Evolutionary conservation across 1,284 basidiomycete genomes (phyloP).

Genomic region (Clitocybe nebularis): DNA sequence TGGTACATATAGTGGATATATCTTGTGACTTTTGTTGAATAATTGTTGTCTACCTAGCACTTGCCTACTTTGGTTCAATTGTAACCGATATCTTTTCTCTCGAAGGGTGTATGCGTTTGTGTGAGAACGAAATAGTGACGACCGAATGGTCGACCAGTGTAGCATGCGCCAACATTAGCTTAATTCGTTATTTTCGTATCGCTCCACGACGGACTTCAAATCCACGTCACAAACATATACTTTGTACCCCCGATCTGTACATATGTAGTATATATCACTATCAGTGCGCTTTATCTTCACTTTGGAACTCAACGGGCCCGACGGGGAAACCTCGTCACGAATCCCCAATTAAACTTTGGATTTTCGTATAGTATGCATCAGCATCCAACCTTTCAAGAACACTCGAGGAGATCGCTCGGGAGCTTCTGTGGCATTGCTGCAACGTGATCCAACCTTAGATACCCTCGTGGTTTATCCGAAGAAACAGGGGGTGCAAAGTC

Average conservation of each 20-base stretch:
- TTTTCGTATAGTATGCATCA: no score
- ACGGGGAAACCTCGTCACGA: background rate
- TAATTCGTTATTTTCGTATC: no score
- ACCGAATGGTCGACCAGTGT: no score
- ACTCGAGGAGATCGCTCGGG: background rate
- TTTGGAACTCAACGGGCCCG: no score
- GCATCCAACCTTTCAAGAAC: background rate
- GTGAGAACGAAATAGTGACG: no score
- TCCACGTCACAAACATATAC: background rate
- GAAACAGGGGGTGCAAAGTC: background rate
- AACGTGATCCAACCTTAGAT: background rate
- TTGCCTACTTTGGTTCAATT: background rate
- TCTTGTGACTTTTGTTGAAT: background rate
- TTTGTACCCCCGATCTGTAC: background rate
- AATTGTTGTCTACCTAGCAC: background rate
- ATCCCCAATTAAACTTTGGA: no score
- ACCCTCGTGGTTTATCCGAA: conserved; percentile 1
- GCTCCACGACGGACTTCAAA: no score
- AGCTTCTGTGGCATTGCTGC: background rate
- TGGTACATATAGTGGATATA: background rate
- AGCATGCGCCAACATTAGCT: no score
- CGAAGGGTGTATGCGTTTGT: no score
- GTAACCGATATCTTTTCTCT: background rate
- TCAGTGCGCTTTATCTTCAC: no score
- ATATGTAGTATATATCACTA: no score